Evolutionary conservation across 192 early-diverging fungal genomes (phyloP).

Genomic region (Fimicolochytrium jonesii): DNA sequence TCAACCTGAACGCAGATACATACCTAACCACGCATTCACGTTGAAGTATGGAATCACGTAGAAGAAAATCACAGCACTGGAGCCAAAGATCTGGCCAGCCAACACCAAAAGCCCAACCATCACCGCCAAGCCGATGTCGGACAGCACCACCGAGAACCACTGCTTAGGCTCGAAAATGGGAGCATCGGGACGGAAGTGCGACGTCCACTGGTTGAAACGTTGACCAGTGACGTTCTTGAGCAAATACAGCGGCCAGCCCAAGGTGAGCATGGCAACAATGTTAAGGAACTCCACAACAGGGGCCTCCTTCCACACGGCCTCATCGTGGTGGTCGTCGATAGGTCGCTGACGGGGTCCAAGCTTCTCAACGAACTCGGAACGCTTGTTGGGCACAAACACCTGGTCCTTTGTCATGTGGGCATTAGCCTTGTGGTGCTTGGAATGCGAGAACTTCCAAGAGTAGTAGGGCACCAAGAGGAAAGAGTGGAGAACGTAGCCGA

Average conservation of each 20-base stretch:
- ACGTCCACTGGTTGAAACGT: constrained; percentile 64
- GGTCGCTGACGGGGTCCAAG: constrained; percentile 26
- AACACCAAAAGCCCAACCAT: constrained; percentile 51
- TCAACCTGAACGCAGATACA: no score
- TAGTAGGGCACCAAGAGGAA: constrained; percentile 86
- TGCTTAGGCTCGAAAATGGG: constrained; percentile 78
- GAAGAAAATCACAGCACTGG: constrained; percentile 66
- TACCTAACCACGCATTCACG: constrained; percentile 96
- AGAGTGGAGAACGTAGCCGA: constrained; percentile 87
- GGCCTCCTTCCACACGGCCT: constrained; percentile 63
- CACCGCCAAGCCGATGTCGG: constrained; percentile 69
- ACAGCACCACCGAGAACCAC: constrained; percentile 62
- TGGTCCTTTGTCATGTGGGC: constrained; percentile 88
- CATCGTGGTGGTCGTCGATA: constrained; percentile 38
- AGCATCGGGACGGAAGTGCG: constrained; percentile 81
- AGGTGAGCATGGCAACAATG: constrained; percentile 63
- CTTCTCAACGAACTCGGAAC: constrained; percentile 28
- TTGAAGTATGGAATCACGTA: constrained; percentile 88
- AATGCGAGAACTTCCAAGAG: constrained; percentile 88
- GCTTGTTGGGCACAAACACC: constrained; percentile 81
- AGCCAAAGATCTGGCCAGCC: constrained; percentile 47
- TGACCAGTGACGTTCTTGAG: constrained; percentile 76
- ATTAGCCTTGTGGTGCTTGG: constrained; percentile 84
- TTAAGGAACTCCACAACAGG: constrained; percentile 65
- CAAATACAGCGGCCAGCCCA: constrained; percentile 92